Base-by-base conservation (phyloP, 768 basidiomycete species). In the Pleurotus giganteus region DNA sequence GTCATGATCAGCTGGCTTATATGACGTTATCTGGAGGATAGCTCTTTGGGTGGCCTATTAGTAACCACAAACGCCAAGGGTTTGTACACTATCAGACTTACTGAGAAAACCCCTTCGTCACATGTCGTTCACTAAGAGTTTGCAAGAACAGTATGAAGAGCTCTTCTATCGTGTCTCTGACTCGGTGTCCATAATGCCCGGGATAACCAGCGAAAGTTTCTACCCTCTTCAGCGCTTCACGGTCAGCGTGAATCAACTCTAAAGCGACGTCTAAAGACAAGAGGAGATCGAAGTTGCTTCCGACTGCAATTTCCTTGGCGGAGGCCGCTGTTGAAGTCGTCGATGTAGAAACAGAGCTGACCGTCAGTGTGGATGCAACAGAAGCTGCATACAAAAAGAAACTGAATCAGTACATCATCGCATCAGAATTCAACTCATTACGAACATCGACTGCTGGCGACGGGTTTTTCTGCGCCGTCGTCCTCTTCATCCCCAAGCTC, bases 81-180 rank as follows among this genome's bases (percentile, higher is more conserved):
- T 55, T 36, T 41, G 61, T 61, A 58, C 31, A 52, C 24, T 7
- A 19, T 7, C 9, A 3, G n/a, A 73, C 85, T 63, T 57, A 91
- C 89, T 77, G 74, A 27, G 76, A 72, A 65, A 98, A 99, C 0
- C 94, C 97, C 26, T 83, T 83, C 1, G 74, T 75, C 31, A 97
- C 77, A 66, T 99, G 97, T 28, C 85, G 74, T 36, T 91, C 86
- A 2, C 87, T 82, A 2, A 97, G 70, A 0, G 86, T 84, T 26
- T 86, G 83, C 28, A 98, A 71, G 73, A 96, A 76, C 39, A 95
- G 75, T 29, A 94, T 88, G 57, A 98, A 98, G 3, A 92, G 72
- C 69, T 98, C 96, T 69, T 99, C 95, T 55, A 98, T 88, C 2
- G 94, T 94, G 64, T 98, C 94, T 27, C 86, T 76, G 1, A 99